Evolutionary conservation across 345 rosid genomes (phyloP).

Genomic region (Boechera divaricarpa): DNA sequence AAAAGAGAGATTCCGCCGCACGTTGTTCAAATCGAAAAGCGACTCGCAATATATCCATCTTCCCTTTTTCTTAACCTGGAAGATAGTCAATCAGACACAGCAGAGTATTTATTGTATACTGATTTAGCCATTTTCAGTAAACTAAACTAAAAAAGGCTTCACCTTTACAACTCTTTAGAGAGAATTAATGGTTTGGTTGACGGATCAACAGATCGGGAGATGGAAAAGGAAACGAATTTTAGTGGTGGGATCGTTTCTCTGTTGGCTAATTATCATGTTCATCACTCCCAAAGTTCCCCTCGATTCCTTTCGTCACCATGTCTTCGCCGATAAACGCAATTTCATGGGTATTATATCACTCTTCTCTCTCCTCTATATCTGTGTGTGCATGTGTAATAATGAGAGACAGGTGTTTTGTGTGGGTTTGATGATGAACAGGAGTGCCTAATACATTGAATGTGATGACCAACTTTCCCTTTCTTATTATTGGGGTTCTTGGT

Average conservation of each 20-base stretch:
- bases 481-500: conserved; percentile 80
- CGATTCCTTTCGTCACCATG: conserved; percentile 49
- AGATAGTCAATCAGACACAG: conserved; percentile 23
- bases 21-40: conserved; percentile 46
- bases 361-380: neutral
- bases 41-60: neutral
- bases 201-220: conserved; percentile 58
- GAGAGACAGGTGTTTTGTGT: conserved; percentile 32
- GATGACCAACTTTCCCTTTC: conserved; percentile 81
- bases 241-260: conserved; percentile 56
- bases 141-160: conserved; percentile 15
- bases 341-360: conserved; percentile 58
- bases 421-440: conserved; percentile 50
- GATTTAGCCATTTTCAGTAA: neutral
- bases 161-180: conserved; percentile 26
- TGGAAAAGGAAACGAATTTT: conserved; percentile 53
- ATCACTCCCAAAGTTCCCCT: conserved; percentile 76
- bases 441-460: conserved; percentile 92
- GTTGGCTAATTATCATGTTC: conserved; percentile 66
- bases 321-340: conserved; percentile 84
- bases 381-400: conserved; percentile 29
- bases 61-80: conserved; percentile 25
- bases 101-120: neutral
- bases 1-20: conserved; percentile 40
- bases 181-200: conserved; percentile 56